phyloP scores from a whole-genome alignment of 441 rosid species.

The Omphalea diandra region DNA sequence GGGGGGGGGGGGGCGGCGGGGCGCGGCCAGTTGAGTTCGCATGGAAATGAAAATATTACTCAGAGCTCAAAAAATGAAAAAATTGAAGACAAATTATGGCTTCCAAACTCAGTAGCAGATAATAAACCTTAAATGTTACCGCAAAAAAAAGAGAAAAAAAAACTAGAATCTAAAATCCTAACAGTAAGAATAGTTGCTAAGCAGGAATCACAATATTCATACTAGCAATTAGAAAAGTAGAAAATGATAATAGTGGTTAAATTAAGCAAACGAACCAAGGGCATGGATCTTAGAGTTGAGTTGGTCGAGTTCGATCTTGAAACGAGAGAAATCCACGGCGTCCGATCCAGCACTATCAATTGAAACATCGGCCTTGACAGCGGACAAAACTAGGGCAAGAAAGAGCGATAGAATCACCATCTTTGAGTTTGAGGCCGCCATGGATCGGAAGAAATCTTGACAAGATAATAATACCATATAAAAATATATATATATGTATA shows the following conservation, averaged over 20 bases:
- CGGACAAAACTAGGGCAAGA: slow-evolving; percentile 44
- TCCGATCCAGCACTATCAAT: slow-evolving; percentile 38
- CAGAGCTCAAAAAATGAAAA: neutral
- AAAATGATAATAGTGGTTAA: neutral
- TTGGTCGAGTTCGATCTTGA: slow-evolving; percentile 58
- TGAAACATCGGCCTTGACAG: slow-evolving; percentile 47
- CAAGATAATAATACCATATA: too few species aligned
- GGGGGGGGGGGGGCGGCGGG: too few species aligned
- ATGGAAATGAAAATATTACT: neutral
- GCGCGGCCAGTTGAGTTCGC: too few species aligned
- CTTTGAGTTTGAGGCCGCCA: slow-evolving; percentile 65
- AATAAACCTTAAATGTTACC: too few species aligned
- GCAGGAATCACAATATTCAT: too few species aligned
- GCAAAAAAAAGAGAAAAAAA: too few species aligned
- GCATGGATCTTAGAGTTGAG: slow-evolving; percentile 69
- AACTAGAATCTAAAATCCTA: too few species aligned
- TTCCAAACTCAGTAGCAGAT: too few species aligned
- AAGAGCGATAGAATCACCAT: slow-evolving; percentile 40
- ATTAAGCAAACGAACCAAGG: slow-evolving; percentile 54
- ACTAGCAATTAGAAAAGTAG: too few species aligned
- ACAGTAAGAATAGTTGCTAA: too few species aligned
- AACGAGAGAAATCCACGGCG: slow-evolving; percentile 37
- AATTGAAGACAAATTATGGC: neutral
- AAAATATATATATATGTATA: too few species aligned
- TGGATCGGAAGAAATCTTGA: too few species aligned